Base-by-base conservation (phyloP, 176 grass and related monocot genomes). In the Raddia guianensis region DNA sequence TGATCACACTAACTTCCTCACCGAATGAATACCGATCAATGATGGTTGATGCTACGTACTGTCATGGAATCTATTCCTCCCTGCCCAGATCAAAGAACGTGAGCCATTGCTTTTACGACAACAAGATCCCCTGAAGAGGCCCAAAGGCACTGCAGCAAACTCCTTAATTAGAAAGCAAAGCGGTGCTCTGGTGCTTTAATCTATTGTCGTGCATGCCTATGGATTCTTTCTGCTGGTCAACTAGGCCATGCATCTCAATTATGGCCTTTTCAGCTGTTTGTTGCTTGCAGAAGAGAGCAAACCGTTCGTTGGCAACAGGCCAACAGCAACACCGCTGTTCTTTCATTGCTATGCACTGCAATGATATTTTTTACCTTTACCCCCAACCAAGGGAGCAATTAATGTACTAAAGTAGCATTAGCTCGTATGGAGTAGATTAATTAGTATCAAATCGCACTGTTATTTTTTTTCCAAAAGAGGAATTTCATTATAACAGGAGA, bases 211-310 rank as follows among this genome's bases (percentile, higher is more conserved):
- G 50, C 63, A 63, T 75, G 46, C 1, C 45, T 48, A 9, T 65
- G 49, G 55, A 80, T 85, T 76, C 70, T 75, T 51, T 81, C 42
- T 72, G 55, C 70, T 85, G 21, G 82, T 85, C 77, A 72, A 89
- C 49, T 43, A 50, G 56, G 46, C 18, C 7, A 3, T 42, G 14
- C 9, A 3, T 8, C 21, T 60, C 42, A 67, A 75, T 75, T 70
- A 70, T 70, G 20, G 9, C 40, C 87, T 70, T 70, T 68, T 70
- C 18, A 42, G 42, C 32, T 49, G 12, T 32, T 46, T 16, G 66
- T 85, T 76, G 49, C 57, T 85, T 59, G 77, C 49, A 64, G 18
- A 70, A 49, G 42, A 51, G 19, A 71, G 27, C 32, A 81, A 16
- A 33, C n/a, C 64, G 40, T 20, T 53, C 63, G 42, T 27, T 27